Evolutionary conservation across 2,329 filamentous ascomycete species (phyloP), one percentile per base, ranked within the genome.

Genomic region (Drechslerella dactyloides): DNA sequence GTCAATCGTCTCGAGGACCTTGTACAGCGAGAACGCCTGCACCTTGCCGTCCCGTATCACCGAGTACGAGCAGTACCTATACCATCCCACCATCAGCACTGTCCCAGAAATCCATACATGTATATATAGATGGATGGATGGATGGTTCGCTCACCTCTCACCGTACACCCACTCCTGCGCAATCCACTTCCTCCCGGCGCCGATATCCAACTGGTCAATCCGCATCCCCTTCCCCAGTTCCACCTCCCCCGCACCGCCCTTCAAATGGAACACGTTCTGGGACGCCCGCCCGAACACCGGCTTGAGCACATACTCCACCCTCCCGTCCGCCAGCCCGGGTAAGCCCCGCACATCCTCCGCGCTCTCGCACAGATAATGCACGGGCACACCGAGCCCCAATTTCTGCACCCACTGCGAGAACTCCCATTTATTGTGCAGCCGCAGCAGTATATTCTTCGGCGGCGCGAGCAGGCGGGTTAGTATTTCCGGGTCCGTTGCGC

Each of bases 91-190:
- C n/a, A 13, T n/a, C n/a, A n/a, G n/a, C n/a, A n/a, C n/a, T n/a
- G n/a, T n/a, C n/a, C n/a, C n/a, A n/a, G n/a, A n/a, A n/a, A n/a
- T n/a, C n/a, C n/a, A n/a, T n/a, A n/a, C n/a, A n/a, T n/a, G n/a
- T n/a, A n/a, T n/a, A n/a, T n/a, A n/a, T n/a, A n/a, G n/a, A n/a
- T n/a, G n/a, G n/a, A n/a, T n/a, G n/a, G n/a, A n/a, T n/a, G n/a
- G n/a, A n/a, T n/a, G n/a, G n/a, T n/a, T n/a, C n/a, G n/a, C 37
- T 13, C n/a, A 42, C 37, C 37, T 42, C 17, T 76, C 68, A 27
- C 78, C 78, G 7, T 72, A 68, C n/a, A 78, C 54, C 77, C 78
- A 78, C 23, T 78, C 76, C 56, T 79, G 78, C 8, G 77, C 77
- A 11, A 78, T 74, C 70, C 72, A 77, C 37, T 69, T 63, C 42